Percentiles rank a stretch among this genome's conserved stretches.
Evolutionary conservation across 23 red algal genomes (phyloP).

Genomic region (Agarophyton chilense): DNA sequence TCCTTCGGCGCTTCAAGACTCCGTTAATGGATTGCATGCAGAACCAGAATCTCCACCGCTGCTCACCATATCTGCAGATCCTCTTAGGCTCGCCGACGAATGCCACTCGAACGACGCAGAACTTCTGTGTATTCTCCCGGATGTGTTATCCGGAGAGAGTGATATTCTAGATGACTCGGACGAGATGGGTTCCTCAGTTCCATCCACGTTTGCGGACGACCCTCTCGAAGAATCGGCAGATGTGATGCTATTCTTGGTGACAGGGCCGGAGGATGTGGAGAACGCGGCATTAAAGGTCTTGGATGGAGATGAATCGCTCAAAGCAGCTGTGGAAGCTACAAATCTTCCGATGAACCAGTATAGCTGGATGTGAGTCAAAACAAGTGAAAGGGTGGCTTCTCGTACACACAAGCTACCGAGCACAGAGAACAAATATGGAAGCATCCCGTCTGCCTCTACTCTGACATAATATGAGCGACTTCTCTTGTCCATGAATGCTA

Average conservation of each 20-base stretch:
- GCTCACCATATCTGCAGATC: not conserved
- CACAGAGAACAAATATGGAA: no score
- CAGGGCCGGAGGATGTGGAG: constrained; percentile 21
- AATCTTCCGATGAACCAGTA: not conserved
- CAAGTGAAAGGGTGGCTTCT: not conserved
- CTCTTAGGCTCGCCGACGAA: not conserved
- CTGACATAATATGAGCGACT: not conserved
- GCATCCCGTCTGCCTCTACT: no score
- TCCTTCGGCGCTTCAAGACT: not conserved
- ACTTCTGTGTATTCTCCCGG: not conserved
- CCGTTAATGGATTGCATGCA: not conserved
- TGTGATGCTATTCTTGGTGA: constrained; percentile 4
- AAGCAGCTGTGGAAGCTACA: constrained; percentile 11
- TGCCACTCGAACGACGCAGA: not conserved
- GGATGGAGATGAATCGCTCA: not conserved
- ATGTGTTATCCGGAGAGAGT: constrained; percentile 2
- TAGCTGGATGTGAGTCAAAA: not conserved
- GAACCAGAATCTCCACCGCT: not conserved
- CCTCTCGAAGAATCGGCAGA: not conserved
- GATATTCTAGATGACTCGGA: not conserved
- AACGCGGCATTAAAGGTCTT: constrained; percentile 14
- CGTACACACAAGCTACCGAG: no score
- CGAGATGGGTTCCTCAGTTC: not conserved
- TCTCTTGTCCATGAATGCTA: not conserved
- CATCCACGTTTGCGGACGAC: constrained; percentile 3